These are phyloP conservation scores for Quercus wislizeni DNA, from an alignment of 306 rosid genomes.

Conservation along the genomic window DNA sequence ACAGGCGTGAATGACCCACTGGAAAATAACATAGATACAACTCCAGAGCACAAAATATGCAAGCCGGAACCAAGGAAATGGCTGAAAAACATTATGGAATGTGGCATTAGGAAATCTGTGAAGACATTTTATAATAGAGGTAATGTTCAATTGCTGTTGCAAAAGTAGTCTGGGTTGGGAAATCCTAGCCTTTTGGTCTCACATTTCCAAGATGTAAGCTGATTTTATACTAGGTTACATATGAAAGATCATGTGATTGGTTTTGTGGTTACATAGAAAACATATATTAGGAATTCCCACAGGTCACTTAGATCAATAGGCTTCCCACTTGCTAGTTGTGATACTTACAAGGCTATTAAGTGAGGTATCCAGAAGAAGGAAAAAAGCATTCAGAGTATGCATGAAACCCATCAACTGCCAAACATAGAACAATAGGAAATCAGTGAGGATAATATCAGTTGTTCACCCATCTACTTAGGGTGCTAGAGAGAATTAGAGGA, in stretches of 20 bases:
- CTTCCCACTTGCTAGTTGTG: neutral
- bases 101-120: conserved; percentile 5
- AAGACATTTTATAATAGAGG: neutral
- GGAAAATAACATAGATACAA: conserved; percentile 59
- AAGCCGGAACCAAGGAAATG: conserved; percentile 77
- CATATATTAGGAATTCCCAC: too few relatives aligned
- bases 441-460: neutral
- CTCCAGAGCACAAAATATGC: conserved; percentile 75
- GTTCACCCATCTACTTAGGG: neutral
- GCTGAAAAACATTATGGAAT: conserved; percentile 41
- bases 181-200: neutral
- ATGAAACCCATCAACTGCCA: conserved; percentile 75
- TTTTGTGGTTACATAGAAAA: too few relatives aligned
- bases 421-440: conserved; percentile 7
- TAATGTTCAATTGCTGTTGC: neutral
- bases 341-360: conserved; percentile 75
- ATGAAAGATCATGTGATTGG: neutral
- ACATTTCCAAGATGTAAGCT: neutral
- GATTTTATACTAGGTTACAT: neutral
- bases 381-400: conserved; percentile 60
- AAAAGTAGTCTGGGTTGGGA: neutral
- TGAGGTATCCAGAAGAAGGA: conserved; percentile 68
- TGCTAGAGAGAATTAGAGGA: neutral
- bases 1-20: conserved; percentile 63
- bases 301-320: neutral